phyloP scores from a whole-genome alignment of 768 basidiomycete genomes.

The Omphalotus guepiniiformis region DNA sequence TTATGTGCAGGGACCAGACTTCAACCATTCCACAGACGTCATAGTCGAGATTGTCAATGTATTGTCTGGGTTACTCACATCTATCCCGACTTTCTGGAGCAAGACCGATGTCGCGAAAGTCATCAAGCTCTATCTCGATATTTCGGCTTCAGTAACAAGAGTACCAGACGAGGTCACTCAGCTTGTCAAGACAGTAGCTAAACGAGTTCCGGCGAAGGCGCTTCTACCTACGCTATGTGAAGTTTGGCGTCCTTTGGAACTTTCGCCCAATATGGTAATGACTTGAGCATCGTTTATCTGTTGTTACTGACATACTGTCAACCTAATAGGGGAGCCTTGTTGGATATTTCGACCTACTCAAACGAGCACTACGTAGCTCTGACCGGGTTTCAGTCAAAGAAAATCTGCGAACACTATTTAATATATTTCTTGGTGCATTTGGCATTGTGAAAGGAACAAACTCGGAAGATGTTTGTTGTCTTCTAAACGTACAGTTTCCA shows the following conservation, averaged over 20 bases:
- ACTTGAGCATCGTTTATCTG: background rate
- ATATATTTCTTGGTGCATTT: slow-evolving; percentile 76
- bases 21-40: slow-evolving; percentile 20
- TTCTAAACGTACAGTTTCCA: background rate
- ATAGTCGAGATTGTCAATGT: slow-evolving; percentile 37
- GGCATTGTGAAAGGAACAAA: slow-evolving; percentile 41
- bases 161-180: slow-evolving; percentile 31
- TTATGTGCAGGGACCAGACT: slow-evolving; percentile 1
- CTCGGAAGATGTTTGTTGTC: slow-evolving; percentile 22
- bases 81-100: slow-evolving; percentile 84
- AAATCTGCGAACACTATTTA: slow-evolving; percentile 64
- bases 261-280: slow-evolving; percentile 32
- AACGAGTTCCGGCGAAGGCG: slow-evolving; percentile 61
- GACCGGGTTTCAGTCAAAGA: slow-evolving; percentile 61
- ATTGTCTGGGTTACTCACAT: slow-evolving; percentile 63
- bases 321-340: slow-evolving; percentile 28
- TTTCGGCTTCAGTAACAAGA: slow-evolving; percentile 28
- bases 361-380: slow-evolving; percentile 59
- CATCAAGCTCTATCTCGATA: slow-evolving; percentile 52
- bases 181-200: slow-evolving; percentile 63
- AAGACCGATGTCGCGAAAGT: slow-evolving; percentile 52
- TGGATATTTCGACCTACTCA: slow-evolving; percentile 67
- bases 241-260: slow-evolving; percentile 43
- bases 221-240: slow-evolving; percentile 63
- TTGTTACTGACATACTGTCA: slow-evolving; percentile 4